phyloP scores from a whole-genome alignment of 495 filamentous ascomycete species.

The Neurospora sp. region DNA sequence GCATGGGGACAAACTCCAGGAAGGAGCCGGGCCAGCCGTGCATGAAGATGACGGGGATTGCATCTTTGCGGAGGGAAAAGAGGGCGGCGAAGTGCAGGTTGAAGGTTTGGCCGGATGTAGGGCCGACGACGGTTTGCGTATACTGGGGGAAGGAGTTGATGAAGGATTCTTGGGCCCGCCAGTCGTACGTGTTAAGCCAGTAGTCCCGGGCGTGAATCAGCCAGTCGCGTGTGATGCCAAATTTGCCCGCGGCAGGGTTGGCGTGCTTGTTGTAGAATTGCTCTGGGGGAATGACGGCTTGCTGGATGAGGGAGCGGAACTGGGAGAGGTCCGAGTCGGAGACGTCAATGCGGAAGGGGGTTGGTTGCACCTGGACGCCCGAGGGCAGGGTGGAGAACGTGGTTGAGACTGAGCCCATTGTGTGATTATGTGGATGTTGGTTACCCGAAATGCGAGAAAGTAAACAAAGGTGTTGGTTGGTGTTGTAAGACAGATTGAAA shows the following conservation, averaged over 20 bases:
- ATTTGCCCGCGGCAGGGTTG: slow-evolving; percentile 18
- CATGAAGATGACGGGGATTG: slow-evolving; percentile 49
- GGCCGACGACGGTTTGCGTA: slow-evolving; percentile 37
- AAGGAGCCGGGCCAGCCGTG: slow-evolving; percentile 40
- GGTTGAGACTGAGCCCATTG: not conserved
- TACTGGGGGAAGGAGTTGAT: slow-evolving; percentile 60
- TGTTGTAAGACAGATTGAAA: not conserved
- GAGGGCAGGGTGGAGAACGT: not conserved
- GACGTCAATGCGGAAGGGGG: slow-evolving; percentile 5
- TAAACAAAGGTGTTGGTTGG: not conserved
- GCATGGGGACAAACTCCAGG: slow-evolving; percentile 41
- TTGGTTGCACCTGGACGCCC: slow-evolving; percentile 4
- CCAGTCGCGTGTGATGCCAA: slow-evolving; percentile 50
- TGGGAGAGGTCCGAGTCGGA: slow-evolving; percentile 2
- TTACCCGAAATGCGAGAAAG: not conserved
- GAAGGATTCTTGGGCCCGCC: slow-evolving; percentile 40
- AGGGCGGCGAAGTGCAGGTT: slow-evolving; percentile 53
- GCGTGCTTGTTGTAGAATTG: slow-evolving; percentile 12
- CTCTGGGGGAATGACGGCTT: not conserved
- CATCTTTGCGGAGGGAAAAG: slow-evolving; percentile 48
- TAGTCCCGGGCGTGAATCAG: slow-evolving; percentile 39
- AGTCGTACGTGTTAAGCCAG: slow-evolving; percentile 41
- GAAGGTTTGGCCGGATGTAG: slow-evolving; percentile 24
- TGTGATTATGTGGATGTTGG: not conserved
- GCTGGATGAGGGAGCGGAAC: slow-evolving; percentile 3